Conservation (phyloP, 2,329 filamentous ascomycete species). For the Nectriaceae sp. region DNA sequence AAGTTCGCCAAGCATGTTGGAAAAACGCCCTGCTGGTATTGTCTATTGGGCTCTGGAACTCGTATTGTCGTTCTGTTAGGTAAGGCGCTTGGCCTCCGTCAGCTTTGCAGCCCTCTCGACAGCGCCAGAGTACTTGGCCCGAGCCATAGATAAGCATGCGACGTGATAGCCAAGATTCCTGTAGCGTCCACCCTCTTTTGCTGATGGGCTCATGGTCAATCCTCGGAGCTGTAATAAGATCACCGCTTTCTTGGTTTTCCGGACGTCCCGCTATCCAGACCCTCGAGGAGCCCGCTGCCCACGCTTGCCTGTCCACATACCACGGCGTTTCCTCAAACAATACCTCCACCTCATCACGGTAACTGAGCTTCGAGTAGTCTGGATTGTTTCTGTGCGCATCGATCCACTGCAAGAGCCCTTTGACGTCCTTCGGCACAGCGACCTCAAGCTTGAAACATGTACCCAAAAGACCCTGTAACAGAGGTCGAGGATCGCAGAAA, state of each 20-base stretch:
- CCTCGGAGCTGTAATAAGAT: neutral
- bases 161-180: constrained; percentile 3
- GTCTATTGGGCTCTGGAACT: neutral
- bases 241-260: neutral
- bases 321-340: constrained; percentile 1
- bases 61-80: too few relatives aligned
- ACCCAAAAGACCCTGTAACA: neutral
- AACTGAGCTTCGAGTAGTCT: neutral
- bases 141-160: constrained; percentile 8
- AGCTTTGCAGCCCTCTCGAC: neutral
- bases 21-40: neutral
- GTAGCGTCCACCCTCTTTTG: constrained; percentile 7
- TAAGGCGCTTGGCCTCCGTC: neutral
- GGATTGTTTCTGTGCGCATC: neutral
- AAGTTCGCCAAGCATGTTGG: neutral
- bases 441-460: constrained; percentile 2
- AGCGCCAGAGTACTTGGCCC: constrained; percentile 1
- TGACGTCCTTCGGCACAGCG: constrained; percentile 1
- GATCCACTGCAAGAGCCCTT: constrained; percentile 3
- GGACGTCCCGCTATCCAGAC: constrained; percentile 2
- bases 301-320: neutral
- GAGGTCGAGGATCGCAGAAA: neutral
- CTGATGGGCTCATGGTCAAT: constrained; percentile 5
- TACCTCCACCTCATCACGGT: neutral
- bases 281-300: neutral